phyloP scores from a whole-genome alignment of 371 early-diverging fungal genomes.

The Rhizopus microsporus region DNA sequence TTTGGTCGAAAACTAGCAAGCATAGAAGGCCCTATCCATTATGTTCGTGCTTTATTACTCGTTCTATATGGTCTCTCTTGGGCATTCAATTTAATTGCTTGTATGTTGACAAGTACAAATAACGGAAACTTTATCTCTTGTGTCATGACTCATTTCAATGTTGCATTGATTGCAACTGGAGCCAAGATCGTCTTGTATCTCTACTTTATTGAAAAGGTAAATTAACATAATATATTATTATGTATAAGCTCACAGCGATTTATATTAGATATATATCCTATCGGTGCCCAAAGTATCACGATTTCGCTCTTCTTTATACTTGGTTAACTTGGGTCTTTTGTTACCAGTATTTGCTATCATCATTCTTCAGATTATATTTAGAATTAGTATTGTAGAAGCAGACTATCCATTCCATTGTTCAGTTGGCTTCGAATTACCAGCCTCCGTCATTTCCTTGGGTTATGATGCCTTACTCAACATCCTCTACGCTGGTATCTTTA shows the following conservation, averaged over 20 bases:
- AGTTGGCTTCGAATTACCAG: slow-evolving; percentile 47
- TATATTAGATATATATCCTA: slow-evolving; percentile 41
- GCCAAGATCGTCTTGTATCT: slow-evolving; percentile 52
- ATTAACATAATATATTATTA: not conserved
- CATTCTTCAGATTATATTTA: slow-evolving; percentile 40
- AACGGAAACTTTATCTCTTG: slow-evolving; percentile 56
- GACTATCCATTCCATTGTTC: slow-evolving; percentile 44
- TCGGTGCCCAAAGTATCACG: slow-evolving; percentile 45
- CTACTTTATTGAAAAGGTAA: slow-evolving; percentile 61
- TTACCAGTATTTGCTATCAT: slow-evolving; percentile 45
- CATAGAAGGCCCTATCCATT: slow-evolving; percentile 48
- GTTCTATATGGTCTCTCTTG: slow-evolving; percentile 46
- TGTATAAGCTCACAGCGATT: slow-evolving; percentile 1
- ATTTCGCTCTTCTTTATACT: slow-evolving; percentile 43
- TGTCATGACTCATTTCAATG: slow-evolving; percentile 45
- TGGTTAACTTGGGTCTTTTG: slow-evolving; percentile 43
- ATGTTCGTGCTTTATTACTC: slow-evolving; percentile 48
- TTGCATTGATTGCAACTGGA: slow-evolving; percentile 40
- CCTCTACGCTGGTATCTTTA: slow-evolving; percentile 42
- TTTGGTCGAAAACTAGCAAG: slow-evolving; percentile 58
- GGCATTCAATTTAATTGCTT: slow-evolving; percentile 52
- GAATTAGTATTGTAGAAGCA: slow-evolving; percentile 23
- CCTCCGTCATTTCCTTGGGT: slow-evolving; percentile 44
- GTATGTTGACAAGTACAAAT: slow-evolving; percentile 57
- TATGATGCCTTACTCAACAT: slow-evolving; percentile 47